A percentile compares a stretch with the other conserved stretches of the same genome.
Conservation (phyloP, 257 asterid genomes). For the Rubia yunnanensis region DNA sequence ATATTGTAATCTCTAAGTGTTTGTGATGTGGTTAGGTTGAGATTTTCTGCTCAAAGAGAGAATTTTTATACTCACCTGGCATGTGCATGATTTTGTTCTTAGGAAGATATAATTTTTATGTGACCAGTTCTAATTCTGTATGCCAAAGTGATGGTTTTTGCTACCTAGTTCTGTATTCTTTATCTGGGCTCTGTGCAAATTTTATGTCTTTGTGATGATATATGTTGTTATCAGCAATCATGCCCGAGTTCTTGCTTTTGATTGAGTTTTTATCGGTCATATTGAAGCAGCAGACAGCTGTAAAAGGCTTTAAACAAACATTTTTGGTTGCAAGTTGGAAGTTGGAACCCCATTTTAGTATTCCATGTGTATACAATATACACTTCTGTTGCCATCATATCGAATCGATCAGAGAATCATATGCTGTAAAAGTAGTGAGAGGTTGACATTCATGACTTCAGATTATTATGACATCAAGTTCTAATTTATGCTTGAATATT, state of each 20-base stretch:
- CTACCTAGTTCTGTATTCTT: not conserved
- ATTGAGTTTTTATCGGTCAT: not conserved
- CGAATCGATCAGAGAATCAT: conserved; percentile 5
- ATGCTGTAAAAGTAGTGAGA: conserved; percentile 12
- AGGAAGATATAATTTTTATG: not conserved
- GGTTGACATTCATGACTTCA: conserved; percentile 6
- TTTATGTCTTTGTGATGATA: not conserved
- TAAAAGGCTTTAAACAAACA: not conserved
- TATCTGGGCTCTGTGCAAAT: not conserved
- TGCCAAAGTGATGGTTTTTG: too few species aligned
- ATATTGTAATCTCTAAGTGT: not conserved
- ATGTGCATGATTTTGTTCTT: not conserved
- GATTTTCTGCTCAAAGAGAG: not conserved
- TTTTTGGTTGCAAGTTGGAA: conserved; percentile 8
- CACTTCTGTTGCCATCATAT: conserved; percentile 3
- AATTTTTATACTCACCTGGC: not conserved
- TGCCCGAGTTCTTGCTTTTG: not conserved
- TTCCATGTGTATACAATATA: not conserved
- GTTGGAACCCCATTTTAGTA: not conserved
- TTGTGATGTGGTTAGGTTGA: not conserved
- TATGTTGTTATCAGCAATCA: not conserved
- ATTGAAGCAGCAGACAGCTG: not conserved
- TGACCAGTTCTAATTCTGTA: not conserved
- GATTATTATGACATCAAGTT: not conserved
- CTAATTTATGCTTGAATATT: not conserved